Evolutionary conservation across 495 filamentous ascomycete genomes (phyloP).

Genomic region (Durotheca rogersii): DNA sequence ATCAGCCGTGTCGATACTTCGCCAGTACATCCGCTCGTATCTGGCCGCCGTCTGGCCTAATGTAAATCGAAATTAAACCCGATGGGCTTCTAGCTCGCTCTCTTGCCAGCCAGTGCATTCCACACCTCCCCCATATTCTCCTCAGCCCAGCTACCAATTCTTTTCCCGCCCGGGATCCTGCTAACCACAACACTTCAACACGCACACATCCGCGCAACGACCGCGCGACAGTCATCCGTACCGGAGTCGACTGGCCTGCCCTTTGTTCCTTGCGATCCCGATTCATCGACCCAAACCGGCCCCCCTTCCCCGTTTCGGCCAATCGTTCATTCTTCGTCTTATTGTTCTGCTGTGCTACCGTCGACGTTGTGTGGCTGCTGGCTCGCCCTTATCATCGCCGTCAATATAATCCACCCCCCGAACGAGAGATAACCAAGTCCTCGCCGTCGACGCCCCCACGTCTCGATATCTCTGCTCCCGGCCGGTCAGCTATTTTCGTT

Average conservation of each 20-base stretch:
- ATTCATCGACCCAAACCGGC: conserved; percentile 1
- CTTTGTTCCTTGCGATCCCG: background rate
- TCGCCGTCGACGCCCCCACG: conserved; percentile 14
- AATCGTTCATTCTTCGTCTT: background rate
- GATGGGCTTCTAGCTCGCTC: too few species aligned
- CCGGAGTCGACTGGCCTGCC: too few species aligned
- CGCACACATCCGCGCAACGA: too few species aligned
- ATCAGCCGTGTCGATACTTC: too few species aligned
- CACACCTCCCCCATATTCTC: background rate
- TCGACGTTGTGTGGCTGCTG: too few species aligned
- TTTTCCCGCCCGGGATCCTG: conserved; percentile 1
- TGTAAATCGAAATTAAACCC: conserved; percentile 24
- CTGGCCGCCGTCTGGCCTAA: conserved; percentile 19
- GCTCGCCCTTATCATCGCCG: conserved; percentile 3
- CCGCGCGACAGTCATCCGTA: too few species aligned
- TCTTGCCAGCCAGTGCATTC: background rate
- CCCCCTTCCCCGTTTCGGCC: conserved; percentile 1
- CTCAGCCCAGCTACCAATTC: too few species aligned
- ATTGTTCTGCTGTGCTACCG: conserved; percentile 12
- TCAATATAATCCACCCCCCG: conserved; percentile 5
- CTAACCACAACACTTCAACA: too few species aligned
- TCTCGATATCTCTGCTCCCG: too few species aligned
- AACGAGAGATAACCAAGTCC: background rate
- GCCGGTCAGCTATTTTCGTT: too few species aligned
- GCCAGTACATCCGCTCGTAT: too few species aligned